A percentile compares a stretch with the other conserved stretches of the same genome.
Evolutionary conservation across 805 yeast species (phyloP).

Genomic region (Soucietia sequanensis): DNA sequence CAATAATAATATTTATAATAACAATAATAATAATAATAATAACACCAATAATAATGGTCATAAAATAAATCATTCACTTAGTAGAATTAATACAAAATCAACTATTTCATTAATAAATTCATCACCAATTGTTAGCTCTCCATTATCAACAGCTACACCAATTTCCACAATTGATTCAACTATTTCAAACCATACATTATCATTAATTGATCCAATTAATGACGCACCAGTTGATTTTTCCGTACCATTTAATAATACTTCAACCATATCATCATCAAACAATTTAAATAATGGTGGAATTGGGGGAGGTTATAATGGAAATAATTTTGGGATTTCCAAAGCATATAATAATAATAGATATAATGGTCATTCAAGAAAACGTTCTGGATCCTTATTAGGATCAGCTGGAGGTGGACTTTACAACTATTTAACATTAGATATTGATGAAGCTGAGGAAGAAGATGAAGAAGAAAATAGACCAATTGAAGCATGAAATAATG

Average conservation of each 20-base stretch:
- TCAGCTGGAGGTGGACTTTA: slow-evolving; percentile 22
- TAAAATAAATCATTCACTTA: slow-evolving; percentile 1
- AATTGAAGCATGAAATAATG: slow-evolving; percentile 4
- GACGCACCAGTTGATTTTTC: slow-evolving; percentile 40
- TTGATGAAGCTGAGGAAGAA: slow-evolving; percentile 24
- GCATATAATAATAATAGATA: slow-evolving; percentile 2
- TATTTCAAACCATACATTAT: slow-evolving; percentile 13
- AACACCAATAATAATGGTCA: too few species aligned
- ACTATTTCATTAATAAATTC: slow-evolving; percentile 10
- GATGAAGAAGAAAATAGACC: slow-evolving; percentile 13
- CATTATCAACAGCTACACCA: slow-evolving; percentile 32
- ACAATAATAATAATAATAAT: slow-evolving; percentile 1
- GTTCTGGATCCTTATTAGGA: slow-evolving; percentile 20
- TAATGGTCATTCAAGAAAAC: slow-evolving; percentile 14
- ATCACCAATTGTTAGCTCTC: slow-evolving; percentile 36
- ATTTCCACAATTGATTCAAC: slow-evolving; percentile 24
- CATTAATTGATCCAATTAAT: slow-evolving; percentile 36
- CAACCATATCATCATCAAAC: slow-evolving; percentile 4
- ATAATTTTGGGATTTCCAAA: slow-evolving; percentile 5
- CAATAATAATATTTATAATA: too few species aligned
- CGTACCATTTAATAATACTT: slow-evolving; percentile 17
- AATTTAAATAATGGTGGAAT: background rate
- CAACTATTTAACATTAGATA: slow-evolving; percentile 18
- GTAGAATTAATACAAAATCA: background rate
- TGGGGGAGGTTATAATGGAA: too few species aligned